Conservation (phyloP, 495 filamentous ascomycete genomes). For the Aspergillus ellipticus region DNA sequence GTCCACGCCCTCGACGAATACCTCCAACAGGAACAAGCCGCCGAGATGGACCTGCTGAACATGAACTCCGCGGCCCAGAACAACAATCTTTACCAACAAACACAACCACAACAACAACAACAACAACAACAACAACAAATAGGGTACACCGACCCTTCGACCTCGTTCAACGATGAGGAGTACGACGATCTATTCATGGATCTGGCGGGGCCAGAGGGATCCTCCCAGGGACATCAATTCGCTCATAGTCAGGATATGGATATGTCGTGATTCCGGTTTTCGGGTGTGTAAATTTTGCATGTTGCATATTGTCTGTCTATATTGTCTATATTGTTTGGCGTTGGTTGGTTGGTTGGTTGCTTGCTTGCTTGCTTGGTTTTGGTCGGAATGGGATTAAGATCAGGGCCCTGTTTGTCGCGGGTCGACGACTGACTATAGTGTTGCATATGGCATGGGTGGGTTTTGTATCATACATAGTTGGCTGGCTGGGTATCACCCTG, state of each 20-base stretch:
- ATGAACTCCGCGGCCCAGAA: too few species aligned
- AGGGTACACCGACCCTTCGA: too few species aligned
- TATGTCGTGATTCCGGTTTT: slow-evolving; percentile 25
- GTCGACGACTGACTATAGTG: too few species aligned
- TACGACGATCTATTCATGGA: slow-evolving; percentile 52
- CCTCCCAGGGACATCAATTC: background rate
- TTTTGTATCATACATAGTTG: too few species aligned
- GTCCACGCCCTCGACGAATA: slow-evolving; percentile 32
- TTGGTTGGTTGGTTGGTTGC: background rate
- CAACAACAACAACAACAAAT: too few species aligned
- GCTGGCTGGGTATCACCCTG: too few species aligned
- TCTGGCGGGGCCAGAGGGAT: slow-evolving; percentile 18
- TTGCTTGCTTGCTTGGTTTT: too few species aligned
- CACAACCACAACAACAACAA: background rate
- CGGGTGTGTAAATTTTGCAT: background rate
- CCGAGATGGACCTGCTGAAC: slow-evolving; percentile 16
- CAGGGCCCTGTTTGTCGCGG: too few species aligned
- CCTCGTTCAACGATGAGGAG: slow-evolving; percentile 54
- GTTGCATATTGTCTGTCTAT: background rate
- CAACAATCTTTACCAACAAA: background rate
- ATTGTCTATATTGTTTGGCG: slow-evolving; percentile 4
- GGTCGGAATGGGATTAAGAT: too few species aligned
- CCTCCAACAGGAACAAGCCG: slow-evolving; percentile 25
- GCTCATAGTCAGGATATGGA: slow-evolving; percentile 35
- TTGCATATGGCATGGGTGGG: too few species aligned